Evolutionary conservation across 2,329 filamentous ascomycete genomes (phyloP), one percentile per base, ranked within the genome.

Genomic region (Aureobasidium vineae): DNA sequence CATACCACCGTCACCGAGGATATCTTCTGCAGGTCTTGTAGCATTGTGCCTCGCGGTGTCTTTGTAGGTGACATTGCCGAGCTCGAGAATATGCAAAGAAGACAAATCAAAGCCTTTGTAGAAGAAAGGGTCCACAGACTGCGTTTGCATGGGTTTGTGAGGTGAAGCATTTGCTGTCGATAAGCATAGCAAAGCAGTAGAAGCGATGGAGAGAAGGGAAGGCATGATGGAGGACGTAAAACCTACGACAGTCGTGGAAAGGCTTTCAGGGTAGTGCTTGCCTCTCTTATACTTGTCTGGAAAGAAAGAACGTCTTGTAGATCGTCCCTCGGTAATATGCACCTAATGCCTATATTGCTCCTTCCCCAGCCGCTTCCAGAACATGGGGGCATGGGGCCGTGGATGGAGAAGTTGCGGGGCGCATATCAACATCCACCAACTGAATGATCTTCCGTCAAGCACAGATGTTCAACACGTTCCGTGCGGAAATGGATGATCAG

Each of bases 1-100:
- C 59, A 63, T 63, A 2, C 59, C 59, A 15, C 59, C 59, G 66
- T 74, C 74, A 7, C 71, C 74, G 3, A 77, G 71, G 53, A 77
- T 77, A 38, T 75, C 74, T 59, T 77, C 75, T 16, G 66, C 49
- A 28, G 56, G 59, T 15, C 59, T 50, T n/a, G 59, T 63, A 7
- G 45, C 45, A 36, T 63, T 63, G 8, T n/a, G 31, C 19, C 47
- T 47, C 19, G 59, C 59, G 4, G 59, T 63, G 10, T 63, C 59
- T 31, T 63, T 63, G 45, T 63, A 63, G 5, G 59, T 50, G 7
- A 63, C 59, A 31, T 63, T 63, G 45, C 59, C 60, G 11, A 64
- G 52, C 45, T 68, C 67, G 45, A 68, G 63, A 13, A 59, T 63
- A 26, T 52, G 50, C 19, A 64, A 11, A 5, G 65, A 66, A 15